Base-by-base conservation (phyloP, 2,329 filamentous ascomycete genomes). In the Plenodomus lindquistii region DNA sequence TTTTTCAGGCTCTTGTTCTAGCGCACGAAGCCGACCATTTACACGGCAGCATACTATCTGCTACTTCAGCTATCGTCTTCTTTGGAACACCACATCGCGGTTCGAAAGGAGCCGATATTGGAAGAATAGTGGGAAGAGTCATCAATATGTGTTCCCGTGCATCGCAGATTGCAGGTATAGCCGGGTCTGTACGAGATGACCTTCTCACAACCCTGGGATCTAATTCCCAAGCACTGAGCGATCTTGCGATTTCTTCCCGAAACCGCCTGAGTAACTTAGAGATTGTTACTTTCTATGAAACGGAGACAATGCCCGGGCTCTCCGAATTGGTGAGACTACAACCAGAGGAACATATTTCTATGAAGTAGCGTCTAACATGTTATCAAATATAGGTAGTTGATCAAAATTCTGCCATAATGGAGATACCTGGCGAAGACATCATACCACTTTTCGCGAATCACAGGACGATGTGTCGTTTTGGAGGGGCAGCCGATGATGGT, bases 1-100 rank as follows among this genome's bases (percentile, higher is more conserved):
- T 7, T 41, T 34, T 42, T 37, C 17, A 59, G 58, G 59, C 59
- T 35, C 51, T 62, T 36, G 36, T 58, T 48, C 44, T 62, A 16
- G 58, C 57, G 20, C 37, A 57, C 40, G 57, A 57, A 37, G 31
- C 52, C 31, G 31, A 60, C 29, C 36, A 37, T 29, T 44, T 21
- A 19, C 51, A 56, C 38, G 45, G 40, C 17, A 36, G 56, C 21
- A 55, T 61, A 34, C 36, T 59, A 20, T 42, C 46, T 40, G 55
- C 55, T 16, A 53, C 50, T 41, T 35, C 55, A 29, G 48, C 37
- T 6, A 48, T 62, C 24, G 37, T 60, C 16, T 60, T 60, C 50
- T 52, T 60, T 20, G 57, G 59, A 37, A 60, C 55, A 21, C 57
- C 55, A 42, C 57, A 62, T 48, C 44, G 50, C 11, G 57, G 59